phyloP scores from a whole-genome alignment of 192 early-diverging fungal genomes.

The Backusella mclennaniae region DNA sequence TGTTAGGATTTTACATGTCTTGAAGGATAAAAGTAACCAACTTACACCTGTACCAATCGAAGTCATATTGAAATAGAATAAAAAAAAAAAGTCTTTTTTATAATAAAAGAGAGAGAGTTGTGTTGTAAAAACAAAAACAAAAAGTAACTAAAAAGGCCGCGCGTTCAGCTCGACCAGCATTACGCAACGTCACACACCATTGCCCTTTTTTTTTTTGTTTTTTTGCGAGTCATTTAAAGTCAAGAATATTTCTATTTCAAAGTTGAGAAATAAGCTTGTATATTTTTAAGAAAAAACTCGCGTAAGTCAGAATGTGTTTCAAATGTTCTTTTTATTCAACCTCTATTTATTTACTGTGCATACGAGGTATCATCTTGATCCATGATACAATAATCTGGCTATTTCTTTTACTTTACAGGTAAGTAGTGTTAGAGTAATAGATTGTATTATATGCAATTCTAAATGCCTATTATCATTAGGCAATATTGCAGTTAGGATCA shows the following conservation, averaged over 20 bases:
- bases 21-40: neutral
- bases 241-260: neutral
- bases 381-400: too few species aligned
- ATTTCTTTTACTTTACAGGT: too few species aligned
- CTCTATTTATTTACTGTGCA: too few species aligned
- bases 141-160: conserved; percentile 8
- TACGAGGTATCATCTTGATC: too few species aligned
- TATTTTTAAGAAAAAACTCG: too few species aligned
- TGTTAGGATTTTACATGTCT: conserved; percentile 1
- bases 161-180: neutral
- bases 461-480: too few species aligned
- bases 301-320: too few species aligned
- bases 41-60: conserved; percentile 91
- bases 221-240: neutral
- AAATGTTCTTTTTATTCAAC: too few species aligned
- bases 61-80: conserved; percentile 48
- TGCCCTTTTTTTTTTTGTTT: neutral
- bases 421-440: too few species aligned
- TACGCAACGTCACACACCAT: neutral
- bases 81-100: neutral
- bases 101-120: neutral
- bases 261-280: too few species aligned
- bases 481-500: too few species aligned
- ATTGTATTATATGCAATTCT: too few species aligned
- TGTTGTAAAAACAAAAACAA: neutral